Percentiles rank a stretch among this genome's conserved stretches.
Conservation (phyloP, 805 yeast genomes). For the Komagataella pastoris region DNA sequence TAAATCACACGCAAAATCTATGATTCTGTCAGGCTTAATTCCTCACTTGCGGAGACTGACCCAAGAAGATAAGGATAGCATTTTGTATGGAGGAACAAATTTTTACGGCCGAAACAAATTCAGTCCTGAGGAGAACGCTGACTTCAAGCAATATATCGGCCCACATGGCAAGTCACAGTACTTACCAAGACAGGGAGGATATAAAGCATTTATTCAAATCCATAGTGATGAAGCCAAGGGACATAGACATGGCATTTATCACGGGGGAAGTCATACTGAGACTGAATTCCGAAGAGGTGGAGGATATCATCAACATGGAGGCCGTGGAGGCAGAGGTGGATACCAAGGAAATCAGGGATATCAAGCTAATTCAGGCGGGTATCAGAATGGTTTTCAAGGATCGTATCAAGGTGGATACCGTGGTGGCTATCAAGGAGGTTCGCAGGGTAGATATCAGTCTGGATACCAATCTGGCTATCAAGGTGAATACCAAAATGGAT, state of each 20-base stretch:
- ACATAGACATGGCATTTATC: constrained; percentile 1
- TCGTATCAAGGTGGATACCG: constrained; percentile 8
- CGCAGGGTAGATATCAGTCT: constrained; percentile 5
- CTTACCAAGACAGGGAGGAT: constrained; percentile 37
- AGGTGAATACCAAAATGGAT: not conserved
- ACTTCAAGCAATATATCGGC: constrained; percentile 30
- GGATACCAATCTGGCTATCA: constrained; percentile 5
- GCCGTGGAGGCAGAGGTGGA: constrained; percentile 9
- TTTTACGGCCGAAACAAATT: constrained; percentile 12
- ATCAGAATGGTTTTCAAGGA: constrained; percentile 10
- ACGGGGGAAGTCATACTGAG: constrained; percentile 1
- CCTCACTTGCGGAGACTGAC: constrained; percentile 49
- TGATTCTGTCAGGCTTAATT: constrained; percentile 70
- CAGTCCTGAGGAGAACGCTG: constrained; percentile 6
- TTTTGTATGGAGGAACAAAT: constrained; percentile 30
- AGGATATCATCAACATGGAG: constrained; percentile 5
- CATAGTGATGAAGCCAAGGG: constrained; percentile 13
- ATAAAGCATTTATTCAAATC: constrained; percentile 26
- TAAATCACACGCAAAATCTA: constrained; percentile 54
- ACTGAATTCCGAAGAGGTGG: constrained; percentile 10
- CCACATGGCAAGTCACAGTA: constrained; percentile 33
- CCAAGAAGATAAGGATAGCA: constrained; percentile 53
- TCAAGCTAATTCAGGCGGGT: constrained; percentile 4
- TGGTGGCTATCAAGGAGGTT: constrained; percentile 3
- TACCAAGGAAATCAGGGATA: constrained; percentile 8